A percentile compares a stretch with the other conserved stretches of the same genome.
Evolutionary conservation across 345 rosid genomes (phyloP).

Genomic region (Salix suchowensis): DNA sequence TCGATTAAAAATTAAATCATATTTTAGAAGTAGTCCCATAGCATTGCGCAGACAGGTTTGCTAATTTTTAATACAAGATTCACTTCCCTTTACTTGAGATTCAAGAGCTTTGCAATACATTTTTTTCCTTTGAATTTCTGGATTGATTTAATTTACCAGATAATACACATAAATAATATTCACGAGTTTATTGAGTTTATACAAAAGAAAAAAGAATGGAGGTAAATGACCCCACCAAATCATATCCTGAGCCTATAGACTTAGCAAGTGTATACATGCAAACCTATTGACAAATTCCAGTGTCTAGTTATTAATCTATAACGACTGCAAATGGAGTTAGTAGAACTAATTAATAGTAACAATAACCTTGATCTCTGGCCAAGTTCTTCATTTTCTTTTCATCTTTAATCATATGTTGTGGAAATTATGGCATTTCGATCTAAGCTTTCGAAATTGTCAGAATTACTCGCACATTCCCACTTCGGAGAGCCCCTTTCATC

Average conservation of each 20-base stretch:
- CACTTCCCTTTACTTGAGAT: background rate
- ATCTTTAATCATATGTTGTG: background rate
- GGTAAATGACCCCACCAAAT: background rate
- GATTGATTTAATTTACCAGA: background rate
- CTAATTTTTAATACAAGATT: background rate
- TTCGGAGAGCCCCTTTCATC: conserved; percentile 12
- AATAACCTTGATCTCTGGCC: background rate
- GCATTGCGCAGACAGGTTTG: no score
- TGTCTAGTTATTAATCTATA: background rate
- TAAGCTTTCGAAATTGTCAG: background rate
- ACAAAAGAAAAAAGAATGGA: background rate
- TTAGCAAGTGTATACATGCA: background rate
- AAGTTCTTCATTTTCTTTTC: background rate
- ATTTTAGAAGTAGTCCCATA: no score
- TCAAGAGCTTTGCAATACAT: background rate
- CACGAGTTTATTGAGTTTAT: background rate
- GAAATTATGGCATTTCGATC: conserved; percentile 1
- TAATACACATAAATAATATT: background rate
- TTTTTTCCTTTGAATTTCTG: background rate
- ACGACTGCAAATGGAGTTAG: background rate
- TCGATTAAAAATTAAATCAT: no score
- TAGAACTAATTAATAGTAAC: background rate
- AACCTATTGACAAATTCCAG: background rate
- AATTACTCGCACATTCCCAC: conserved; percentile 5
- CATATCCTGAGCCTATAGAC: background rate